Base-by-base conservation (phyloP, 108 stramenopile species). In the Halocafeteria seosinensis region DNA sequence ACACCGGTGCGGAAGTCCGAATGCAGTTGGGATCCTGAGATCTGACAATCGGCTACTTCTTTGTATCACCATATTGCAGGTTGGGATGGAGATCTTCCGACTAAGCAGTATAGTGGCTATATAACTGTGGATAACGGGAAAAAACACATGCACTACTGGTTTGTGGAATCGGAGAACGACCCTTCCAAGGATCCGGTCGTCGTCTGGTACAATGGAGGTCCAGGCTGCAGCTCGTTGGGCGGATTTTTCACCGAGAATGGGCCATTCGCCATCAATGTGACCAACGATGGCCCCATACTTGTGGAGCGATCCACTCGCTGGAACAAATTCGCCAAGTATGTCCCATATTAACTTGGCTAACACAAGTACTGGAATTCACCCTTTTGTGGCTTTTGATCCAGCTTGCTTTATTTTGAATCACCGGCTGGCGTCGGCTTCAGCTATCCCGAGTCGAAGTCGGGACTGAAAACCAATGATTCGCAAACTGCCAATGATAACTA, bases 391-490 rank as follows among this genome's bases (percentile, higher is more conserved):
- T n/a, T n/a, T n/a, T n/a, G 76, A 8, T 83, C 77, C 52, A 83
- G 82, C 55, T 50, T 83, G 26, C 13, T 88, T 13, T 81, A 71
- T 31, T 62, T 88, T 34, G 87, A 88, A 63, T 62, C 78, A 9
- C 84, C 87, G 34, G 69, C 81, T 38, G 83, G 84, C 21, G 87
- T 88, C 21, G 87, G 87, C 31, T 88, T 81, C 64, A 69, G 65
- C 0, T 86, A 86, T 62, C 81, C 3, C 9, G 6, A 3, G 3
- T 17, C 17, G 17, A n/a, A 47, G 42, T 21, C 17, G 17, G 73
- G 76, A 30, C 31, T 3, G 29, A 53, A 5, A 5, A 5, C 6
- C 50, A 76, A 83, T 36, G 88, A 89, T 71, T 73, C 78, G 25
- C 76, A 63, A 71, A 85, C 85, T 0, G 88, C 88, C 3, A 51